phyloP scores from a whole-genome alignment of 106 monocot species.

The Allium fistulosum region DNA sequence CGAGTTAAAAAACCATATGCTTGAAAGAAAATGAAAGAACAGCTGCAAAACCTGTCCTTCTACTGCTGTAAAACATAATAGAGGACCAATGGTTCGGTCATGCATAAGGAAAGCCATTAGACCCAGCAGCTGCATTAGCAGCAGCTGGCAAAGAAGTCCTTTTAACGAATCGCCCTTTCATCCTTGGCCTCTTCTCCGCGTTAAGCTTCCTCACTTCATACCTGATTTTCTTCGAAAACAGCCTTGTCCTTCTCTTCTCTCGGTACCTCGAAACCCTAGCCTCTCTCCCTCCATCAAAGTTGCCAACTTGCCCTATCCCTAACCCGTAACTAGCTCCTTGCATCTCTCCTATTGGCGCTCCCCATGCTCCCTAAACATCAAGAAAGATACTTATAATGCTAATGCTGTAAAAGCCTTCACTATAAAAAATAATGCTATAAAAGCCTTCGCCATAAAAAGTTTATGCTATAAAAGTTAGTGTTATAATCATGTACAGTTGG shows the following conservation, averaged over 20 bases:
- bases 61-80: no score
- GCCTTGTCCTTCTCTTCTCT: conserved; percentile 84
- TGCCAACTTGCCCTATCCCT: conserved; percentile 3
- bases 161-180: conserved; percentile 91
- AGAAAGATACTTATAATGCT: no score
- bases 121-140: background rate
- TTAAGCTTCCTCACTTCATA: conserved; percentile 97
- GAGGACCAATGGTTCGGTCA: background rate
- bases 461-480: background rate
- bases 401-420: no score
- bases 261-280: conserved; percentile 85
- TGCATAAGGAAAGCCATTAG: conserved; percentile 1
- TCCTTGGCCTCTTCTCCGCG: conserved; percentile 90
- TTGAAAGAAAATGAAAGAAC: no score
- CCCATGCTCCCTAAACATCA: conserved; percentile 9
- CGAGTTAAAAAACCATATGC: no score
- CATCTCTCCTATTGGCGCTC: conserved; percentile 7
- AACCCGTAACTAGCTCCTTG: background rate
- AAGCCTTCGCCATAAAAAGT: background rate
- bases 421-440: no score
- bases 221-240: conserved; percentile 86
- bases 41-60: no score
- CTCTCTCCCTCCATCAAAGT: conserved; percentile 25
- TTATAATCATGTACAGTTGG: background rate
- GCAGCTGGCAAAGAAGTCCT: conserved; percentile 18